phyloP scores from a whole-genome alignment of 139 green algal genomes.

The Gonium pectorale region DNA sequence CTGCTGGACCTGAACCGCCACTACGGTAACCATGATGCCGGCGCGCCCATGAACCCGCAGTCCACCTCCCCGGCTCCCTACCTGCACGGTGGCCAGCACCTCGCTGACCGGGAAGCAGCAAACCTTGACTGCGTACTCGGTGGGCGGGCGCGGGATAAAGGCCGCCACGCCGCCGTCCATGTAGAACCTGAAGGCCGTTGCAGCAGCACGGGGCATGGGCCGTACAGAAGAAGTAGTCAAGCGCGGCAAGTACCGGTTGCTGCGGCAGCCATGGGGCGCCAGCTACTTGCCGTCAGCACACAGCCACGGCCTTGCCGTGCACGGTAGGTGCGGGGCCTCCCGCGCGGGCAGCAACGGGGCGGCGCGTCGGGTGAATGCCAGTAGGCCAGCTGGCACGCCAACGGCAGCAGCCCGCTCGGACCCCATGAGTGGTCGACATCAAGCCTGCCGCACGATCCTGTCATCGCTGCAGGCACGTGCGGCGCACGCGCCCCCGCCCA shows the following conservation, averaged over 20 bases:
- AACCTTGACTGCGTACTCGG: conserved; percentile 53
- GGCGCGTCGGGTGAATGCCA: too few relatives aligned
- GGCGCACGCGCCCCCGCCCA: too few relatives aligned
- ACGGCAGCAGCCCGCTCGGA: too few relatives aligned
- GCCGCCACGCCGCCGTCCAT: conserved; percentile 53
- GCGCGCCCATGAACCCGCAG: background rate
- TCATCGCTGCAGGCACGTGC: too few relatives aligned
- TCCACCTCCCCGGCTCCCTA: background rate
- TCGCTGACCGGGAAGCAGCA: conserved; percentile 79
- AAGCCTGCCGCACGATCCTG: too few relatives aligned
- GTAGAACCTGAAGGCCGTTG: conserved; percentile 36
- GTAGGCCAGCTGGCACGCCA: too few relatives aligned
- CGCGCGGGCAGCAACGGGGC: background rate
- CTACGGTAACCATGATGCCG: background rate
- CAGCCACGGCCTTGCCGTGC: background rate
- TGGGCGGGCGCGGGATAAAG: conserved; percentile 32
- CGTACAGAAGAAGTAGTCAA: background rate
- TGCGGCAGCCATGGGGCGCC: too few relatives aligned
- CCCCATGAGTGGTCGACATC: too few relatives aligned
- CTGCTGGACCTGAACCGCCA: too few relatives aligned
- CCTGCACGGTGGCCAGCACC: conserved; percentile 55
- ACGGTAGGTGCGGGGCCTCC: too few relatives aligned
- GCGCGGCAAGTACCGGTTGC: too few relatives aligned
- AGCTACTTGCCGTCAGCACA: background rate
- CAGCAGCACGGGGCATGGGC: background rate